Base-by-base conservation (phyloP, 768 basidiomycete genomes). In the Favolaschia claudopus region DNA sequence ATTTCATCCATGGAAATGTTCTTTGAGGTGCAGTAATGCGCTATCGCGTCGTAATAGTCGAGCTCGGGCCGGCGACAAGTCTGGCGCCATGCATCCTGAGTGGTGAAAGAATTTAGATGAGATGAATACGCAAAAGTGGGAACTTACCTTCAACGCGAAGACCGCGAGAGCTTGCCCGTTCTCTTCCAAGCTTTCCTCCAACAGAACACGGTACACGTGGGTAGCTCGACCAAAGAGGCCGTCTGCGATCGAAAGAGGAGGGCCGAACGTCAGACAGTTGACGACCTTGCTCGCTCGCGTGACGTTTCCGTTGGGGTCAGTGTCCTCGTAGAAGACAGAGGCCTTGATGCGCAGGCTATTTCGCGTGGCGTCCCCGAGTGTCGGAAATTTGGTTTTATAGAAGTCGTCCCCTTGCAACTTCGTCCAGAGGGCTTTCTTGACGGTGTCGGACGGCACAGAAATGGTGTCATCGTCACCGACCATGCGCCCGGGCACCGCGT, bases 121-220 rank as follows among this genome's bases (percentile, higher is more conserved):
- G n/a, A n/a, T n/a, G n/a, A n/a, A n/a, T n/a, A n/a, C n/a, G n/a
- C n/a, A n/a, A n/a, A n/a, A n/a, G n/a, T n/a, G n/a, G n/a, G n/a
- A n/a, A n/a, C n/a, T n/a, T n/a, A n/a, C n/a, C n/a, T n/a, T 63
- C 44, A 63, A 25, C 20, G 56, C 62, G 28, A 51, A 62, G 15
- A 52, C 39, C 8, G n/a, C n/a, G n/a, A 19, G 17, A 4, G 32
- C 32, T 13, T 10, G 17, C 12, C 27, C 48, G 1, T n/a, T n/a
- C n/a, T 31, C 12, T 7, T 32, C 13, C 7, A 27, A 19, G 9
- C 44, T 33, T 7, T 20, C 48, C 32, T 37, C 19, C 14, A 44
- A 15, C 1, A 58, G 9, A n/a, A 58, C 56, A 1, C 51, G 43
- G 36, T 49, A 28, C 4, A 60, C 58, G 17, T 44, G 29, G 14